These are phyloP conservation scores for Amborella trichopoda DNA, from an alignment of 164 flowering plant genomes.

Conservation along the genomic window DNA sequence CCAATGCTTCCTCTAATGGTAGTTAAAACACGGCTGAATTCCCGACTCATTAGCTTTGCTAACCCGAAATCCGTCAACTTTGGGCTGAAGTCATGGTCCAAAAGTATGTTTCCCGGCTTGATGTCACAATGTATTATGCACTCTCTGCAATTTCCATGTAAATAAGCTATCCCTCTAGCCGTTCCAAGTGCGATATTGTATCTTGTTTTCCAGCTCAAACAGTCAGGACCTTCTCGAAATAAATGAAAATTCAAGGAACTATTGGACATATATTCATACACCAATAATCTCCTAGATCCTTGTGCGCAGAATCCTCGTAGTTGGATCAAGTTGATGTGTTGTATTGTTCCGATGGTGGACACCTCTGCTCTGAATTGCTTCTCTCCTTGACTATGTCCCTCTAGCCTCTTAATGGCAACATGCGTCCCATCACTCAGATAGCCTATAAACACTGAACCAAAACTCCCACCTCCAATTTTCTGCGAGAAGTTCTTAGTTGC, in stretches of 20 bases:
- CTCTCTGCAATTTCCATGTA: too few relatives aligned
- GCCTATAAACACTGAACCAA: constrained; percentile 4
- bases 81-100: too few relatives aligned
- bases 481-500: constrained; percentile 46
- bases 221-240: neutral
- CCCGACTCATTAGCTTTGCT: too few relatives aligned
- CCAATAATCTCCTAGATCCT: constrained; percentile 1
- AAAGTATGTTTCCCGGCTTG: too few relatives aligned
- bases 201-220: too few relatives aligned
- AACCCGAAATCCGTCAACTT: too few relatives aligned
- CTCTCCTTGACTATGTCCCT: constrained; percentile 4
- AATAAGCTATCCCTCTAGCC: too few relatives aligned
- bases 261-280: constrained; percentile 1
- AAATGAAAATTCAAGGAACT: constrained; percentile 1
- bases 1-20: too few relatives aligned
- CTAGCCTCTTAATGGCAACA: constrained; percentile 2
- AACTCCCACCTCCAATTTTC: constrained; percentile 28
- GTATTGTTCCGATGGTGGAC: constrained; percentile 2
- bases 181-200: too few relatives aligned
- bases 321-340: constrained; percentile 3
- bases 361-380: constrained; percentile 3
- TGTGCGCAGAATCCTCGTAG: constrained; percentile 1
- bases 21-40: too few relatives aligned
- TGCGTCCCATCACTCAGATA: neutral
- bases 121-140: too few relatives aligned